These are phyloP conservation scores for Paecilomyces sp. DNA, from an alignment of 2,329 filamentous ascomycete species.

Conservation along the genomic window DNA sequence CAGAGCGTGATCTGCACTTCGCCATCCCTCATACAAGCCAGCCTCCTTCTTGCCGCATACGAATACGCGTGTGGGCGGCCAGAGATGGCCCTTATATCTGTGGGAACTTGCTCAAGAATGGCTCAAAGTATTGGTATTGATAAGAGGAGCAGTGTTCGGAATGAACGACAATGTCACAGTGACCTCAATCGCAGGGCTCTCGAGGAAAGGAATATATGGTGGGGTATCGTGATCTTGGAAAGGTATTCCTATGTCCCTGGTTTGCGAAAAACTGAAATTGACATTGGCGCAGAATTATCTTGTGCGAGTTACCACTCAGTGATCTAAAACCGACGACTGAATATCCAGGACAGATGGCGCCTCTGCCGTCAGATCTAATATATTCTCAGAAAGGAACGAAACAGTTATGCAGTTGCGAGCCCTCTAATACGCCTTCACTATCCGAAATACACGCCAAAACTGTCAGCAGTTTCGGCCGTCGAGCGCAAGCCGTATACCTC, in stretches of 20 bases:
- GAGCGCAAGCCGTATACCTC: background rate
- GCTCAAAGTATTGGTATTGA: conserved; percentile 1
- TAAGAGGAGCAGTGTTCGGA: background rate
- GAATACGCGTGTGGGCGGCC: conserved; percentile 1
- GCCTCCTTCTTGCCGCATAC: conserved; percentile 1
- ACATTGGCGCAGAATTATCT: background rate
- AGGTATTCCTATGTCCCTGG: background rate
- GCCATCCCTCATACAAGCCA: background rate
- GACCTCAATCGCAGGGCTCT: background rate
- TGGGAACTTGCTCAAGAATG: conserved; percentile 1
- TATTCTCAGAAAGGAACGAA: background rate
- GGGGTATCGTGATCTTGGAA: conserved; percentile 1
- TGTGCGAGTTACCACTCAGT: background rate
- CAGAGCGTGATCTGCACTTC: background rate
- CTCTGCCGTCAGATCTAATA: background rate
- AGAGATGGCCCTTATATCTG: background rate
- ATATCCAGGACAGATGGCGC: background rate
- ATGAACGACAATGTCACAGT: background rate
- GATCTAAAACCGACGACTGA: background rate
- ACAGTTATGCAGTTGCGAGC: background rate
- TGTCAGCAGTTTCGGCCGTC: background rate
- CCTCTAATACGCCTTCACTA: background rate
- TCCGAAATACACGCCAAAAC: background rate
- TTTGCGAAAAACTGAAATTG: background rate
- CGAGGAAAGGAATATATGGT: conserved; percentile 1